Percentiles rank a stretch among this genome's conserved stretches.
Evolutionary conservation across 495 filamentous ascomycete genomes (phyloP).

Genomic region (Lasiosphaeriaceae sp.): DNA sequence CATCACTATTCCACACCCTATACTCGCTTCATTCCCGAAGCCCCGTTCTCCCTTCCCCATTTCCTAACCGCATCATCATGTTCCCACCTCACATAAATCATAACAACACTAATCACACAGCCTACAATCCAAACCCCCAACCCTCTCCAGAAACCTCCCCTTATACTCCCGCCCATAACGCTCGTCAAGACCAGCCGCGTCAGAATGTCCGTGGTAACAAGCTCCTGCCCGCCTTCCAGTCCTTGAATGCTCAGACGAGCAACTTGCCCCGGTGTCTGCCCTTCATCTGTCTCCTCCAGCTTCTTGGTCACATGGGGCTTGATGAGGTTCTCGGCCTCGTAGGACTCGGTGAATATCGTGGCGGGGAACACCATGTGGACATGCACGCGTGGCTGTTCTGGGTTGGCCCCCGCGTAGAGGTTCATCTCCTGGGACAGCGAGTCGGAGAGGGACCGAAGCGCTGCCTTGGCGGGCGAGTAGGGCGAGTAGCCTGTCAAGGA

Average conservation of each 20-base stretch:
- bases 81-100: conserved; percentile 52
- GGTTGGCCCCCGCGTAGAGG: conserved; percentile 57
- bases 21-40: conserved; percentile 19
- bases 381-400: conserved; percentile 43
- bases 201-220: conserved; percentile 53
- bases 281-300: conserved; percentile 69
- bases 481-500: conserved; percentile 68
- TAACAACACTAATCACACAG: conserved; percentile 47
- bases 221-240: conserved; percentile 51
- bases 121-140: conserved; percentile 49
- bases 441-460: conserved; percentile 71
- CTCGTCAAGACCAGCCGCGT: conserved; percentile 59
- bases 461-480: conserved; percentile 75
- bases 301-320: conserved; percentile 73
- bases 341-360: conserved; percentile 64
- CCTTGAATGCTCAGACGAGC: conserved; percentile 59
- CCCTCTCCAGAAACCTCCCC: conserved; percentile 48
- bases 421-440: conserved; percentile 72
- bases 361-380: conserved; percentile 76
- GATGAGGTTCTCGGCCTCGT: conserved; percentile 65
- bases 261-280: conserved; percentile 64
- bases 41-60: conserved; percentile 52
- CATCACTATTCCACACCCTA: too few relatives aligned
- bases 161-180: conserved; percentile 59
- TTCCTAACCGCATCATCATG: conserved; percentile 54